phyloP scores from a whole-genome alignment of 306 rosid genomes.

The Citrullus colocynthis region DNA sequence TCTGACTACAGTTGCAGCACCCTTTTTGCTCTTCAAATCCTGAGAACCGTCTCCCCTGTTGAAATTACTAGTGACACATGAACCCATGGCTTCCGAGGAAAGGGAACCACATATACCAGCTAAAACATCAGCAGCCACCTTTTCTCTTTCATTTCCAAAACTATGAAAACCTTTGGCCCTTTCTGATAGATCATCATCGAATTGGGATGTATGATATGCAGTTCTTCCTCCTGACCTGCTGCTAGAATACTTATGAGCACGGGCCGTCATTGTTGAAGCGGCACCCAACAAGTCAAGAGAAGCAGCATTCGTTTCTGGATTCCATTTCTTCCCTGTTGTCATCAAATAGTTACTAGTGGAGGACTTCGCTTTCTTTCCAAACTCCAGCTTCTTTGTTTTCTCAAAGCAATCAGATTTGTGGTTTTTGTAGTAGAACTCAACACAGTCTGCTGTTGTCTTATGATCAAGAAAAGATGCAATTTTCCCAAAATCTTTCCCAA shows the following conservation, averaged over 20 bases:
- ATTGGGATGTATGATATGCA: constrained; percentile 21
- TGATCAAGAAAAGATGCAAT: constrained; percentile 79
- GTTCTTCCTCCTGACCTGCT: constrained; percentile 39
- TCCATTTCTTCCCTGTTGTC: constrained; percentile 66
- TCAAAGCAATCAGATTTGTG: constrained; percentile 77
- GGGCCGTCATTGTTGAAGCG: constrained; percentile 57
- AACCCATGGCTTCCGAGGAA: constrained; percentile 75
- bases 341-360: constrained; percentile 36
- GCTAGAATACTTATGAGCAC: constrained; percentile 36
- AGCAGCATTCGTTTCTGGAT: constrained; percentile 47
- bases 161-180: constrained; percentile 40
- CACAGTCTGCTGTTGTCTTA: constrained; percentile 96
- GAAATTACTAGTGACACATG: constrained; percentile 48
- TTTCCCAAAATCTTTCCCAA: constrained; percentile 74
- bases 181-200: constrained; percentile 23
- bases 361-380: constrained; percentile 45
- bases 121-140: constrained; percentile 82
- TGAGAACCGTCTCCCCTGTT: not conserved
- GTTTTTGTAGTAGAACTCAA: constrained; percentile 86
- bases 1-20: constrained; percentile 20
- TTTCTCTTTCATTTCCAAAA: constrained; percentile 63
- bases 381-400: constrained; percentile 41
- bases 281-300: constrained; percentile 82
- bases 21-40: not conserved
- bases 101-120: constrained; percentile 84